Evolutionary conservation across 805 yeast species (phyloP), one percentile per base, ranked within the genome.

Genomic region (Barnettozyma pratensis): DNA sequence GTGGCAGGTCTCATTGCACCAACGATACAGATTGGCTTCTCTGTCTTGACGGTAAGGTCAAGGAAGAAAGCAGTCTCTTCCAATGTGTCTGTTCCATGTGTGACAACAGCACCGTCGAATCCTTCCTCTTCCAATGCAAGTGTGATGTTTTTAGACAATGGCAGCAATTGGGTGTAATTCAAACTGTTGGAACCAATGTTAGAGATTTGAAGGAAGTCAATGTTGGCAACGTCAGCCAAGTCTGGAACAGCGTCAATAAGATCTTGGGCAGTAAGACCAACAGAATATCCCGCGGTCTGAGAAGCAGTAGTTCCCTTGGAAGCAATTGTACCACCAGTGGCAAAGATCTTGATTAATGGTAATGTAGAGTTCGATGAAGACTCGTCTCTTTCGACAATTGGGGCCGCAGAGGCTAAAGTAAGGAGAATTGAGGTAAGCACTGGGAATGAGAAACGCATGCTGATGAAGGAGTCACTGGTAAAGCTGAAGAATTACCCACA

Each of bases 1-100:
- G 86, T 80, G 7, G 84, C 75, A 1, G 89, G 89, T 62, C 88
- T 73, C 89, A 83, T 83, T 5, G 85, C 79, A 6, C 89, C 89
- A 49, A 41, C 61, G 7, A 57, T 51, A 62, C 48, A 77, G 39
- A 75, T 67, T 37, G 63, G 63, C 45, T 60, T 60, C 41, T 55
- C 58, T n/a, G 61, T 43, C 37, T 67, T 60, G 34, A 76, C 56
- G 8, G 79, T 72, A 46, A 75, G 65, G 52, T 81, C 84, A 36
- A 81, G 64, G 61, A 81, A 81, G 59, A 81, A 81, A 0, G 85
- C 79, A 7, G 87, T 81, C 60, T 81, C 87, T 45, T 83, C 81
- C 68, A 80, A 70, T 2, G 86, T 78, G 57, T 81, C 87, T 7
- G 87, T 81, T n/a, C 87, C 87, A 61, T 81, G 87, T 1, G 86